A percentile compares a stretch with the other conserved stretches of the same genome.
Conservation (phyloP, 2,329 filamentous ascomycete species). For the Dothistroma pini region DNA sequence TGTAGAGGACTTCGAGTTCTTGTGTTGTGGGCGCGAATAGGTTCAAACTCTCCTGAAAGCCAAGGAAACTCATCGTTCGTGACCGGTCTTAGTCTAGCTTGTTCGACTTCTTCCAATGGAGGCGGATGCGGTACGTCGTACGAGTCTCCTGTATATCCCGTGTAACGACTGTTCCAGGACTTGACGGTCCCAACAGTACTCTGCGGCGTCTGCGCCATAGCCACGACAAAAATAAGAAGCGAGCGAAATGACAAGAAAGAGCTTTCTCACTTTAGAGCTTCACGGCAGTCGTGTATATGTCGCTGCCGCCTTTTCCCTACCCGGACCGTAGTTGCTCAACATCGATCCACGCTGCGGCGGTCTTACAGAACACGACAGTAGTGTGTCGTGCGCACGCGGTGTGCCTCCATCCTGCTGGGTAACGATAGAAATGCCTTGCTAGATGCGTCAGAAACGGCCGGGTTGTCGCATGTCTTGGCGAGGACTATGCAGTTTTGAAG, state of each 20-base stretch:
- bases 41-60: constrained; percentile 32
- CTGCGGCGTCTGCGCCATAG: constrained; percentile 31
- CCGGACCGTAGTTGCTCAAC: constrained; percentile 5
- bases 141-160: constrained; percentile 27
- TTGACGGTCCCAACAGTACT: constrained; percentile 33
- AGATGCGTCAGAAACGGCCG: constrained; percentile 1
- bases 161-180: constrained; percentile 32
- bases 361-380: background rate
- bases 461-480: constrained; percentile 5
- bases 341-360: constrained; percentile 3
- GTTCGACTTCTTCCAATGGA: constrained; percentile 30
- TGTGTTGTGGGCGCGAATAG: constrained; percentile 25
- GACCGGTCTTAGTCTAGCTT: constrained; percentile 26
- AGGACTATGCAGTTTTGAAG: constrained; percentile 6
- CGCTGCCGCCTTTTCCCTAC: constrained; percentile 2
- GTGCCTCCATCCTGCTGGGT: background rate
- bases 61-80: constrained; percentile 33
- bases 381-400: constrained; percentile 3
- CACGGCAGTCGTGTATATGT: constrained; percentile 21
- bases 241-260: constrained; percentile 7
- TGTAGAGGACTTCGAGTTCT: constrained; percentile 26
- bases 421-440: background rate
- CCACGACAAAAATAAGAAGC: constrained; percentile 10
- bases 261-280: constrained; percentile 4
- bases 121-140: constrained; percentile 21